phyloP scores from a whole-genome alignment of 73 alveolate species.

The Effrenium voratum region DNA sequence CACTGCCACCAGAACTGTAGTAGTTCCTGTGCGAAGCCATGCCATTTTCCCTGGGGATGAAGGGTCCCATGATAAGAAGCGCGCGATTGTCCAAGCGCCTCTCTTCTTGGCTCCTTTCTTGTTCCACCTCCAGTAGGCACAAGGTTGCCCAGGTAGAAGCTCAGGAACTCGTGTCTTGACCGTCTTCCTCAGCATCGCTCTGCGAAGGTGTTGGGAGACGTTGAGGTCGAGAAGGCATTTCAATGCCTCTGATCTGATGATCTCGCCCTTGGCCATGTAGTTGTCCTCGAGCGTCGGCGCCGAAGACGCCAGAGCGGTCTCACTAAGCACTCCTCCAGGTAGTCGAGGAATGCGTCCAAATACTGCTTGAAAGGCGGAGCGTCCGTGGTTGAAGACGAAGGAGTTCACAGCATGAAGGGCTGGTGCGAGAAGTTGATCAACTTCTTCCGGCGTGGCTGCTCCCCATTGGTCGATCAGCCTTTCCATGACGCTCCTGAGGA shows the following conservation, averaged over 20 bases:
- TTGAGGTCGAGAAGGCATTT: neutral
- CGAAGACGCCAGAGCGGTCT: neutral
- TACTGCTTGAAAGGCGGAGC: conserved; percentile 2
- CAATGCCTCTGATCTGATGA: neutral
- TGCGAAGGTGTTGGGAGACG: neutral
- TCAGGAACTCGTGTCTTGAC: neutral
- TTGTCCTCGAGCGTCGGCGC: neutral
- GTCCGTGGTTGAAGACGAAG: neutral
- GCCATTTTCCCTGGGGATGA: neutral
- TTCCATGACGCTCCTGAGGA: conserved; percentile 11
- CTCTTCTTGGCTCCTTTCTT: neutral
- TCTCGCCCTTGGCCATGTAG: conserved; percentile 8
- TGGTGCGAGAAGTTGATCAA: neutral
- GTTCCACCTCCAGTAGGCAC: conserved; percentile 1
- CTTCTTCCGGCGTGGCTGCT: neutral
- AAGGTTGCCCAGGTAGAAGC: neutral
- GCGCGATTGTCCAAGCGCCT: neutral
- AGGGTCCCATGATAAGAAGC: neutral
- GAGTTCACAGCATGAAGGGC: conserved; percentile 14
- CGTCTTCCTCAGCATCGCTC: neutral
- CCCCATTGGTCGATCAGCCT: neutral
- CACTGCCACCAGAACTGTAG: conserved; percentile 1
- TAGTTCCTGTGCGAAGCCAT: neutral
- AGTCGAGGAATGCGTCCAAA: neutral
- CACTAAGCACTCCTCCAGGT: neutral